Evolutionary conservation across 78 protist species (phyloP).

Genomic region (Pigoraptor vietnamica): DNA sequence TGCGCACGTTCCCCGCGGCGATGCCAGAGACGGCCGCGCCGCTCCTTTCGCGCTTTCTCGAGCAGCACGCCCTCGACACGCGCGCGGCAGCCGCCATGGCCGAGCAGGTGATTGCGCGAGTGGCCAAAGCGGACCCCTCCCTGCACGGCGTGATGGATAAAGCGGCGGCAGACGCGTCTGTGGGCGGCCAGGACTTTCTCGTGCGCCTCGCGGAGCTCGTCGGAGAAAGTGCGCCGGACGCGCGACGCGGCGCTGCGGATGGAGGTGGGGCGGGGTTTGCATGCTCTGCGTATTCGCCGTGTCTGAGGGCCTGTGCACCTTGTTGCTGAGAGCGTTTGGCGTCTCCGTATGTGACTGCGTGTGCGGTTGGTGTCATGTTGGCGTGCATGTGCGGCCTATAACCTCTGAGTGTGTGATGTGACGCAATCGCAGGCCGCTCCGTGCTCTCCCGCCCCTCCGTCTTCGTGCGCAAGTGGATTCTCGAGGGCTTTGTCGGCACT

Average conservation of each 20-base stretch:
- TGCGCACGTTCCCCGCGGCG: neutral
- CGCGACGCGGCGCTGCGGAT: neutral
- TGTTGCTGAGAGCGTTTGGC: too few relatives aligned
- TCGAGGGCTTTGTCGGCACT: neutral
- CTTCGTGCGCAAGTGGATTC: neutral
- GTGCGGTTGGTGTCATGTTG: too few relatives aligned
- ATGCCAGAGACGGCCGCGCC: neutral
- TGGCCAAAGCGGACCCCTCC: neutral
- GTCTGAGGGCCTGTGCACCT: too few relatives aligned
- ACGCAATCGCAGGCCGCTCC: neutral
- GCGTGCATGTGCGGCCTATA: too few relatives aligned
- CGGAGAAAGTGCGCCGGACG: neutral
- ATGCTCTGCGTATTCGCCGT: too few relatives aligned
- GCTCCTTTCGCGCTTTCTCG: neutral
- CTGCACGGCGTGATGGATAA: neutral
- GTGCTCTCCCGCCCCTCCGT: neutral
- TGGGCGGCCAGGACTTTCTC: neutral
- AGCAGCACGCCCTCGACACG: neutral
- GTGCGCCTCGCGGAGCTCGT: neutral
- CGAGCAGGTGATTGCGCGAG: neutral
- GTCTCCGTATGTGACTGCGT: too few relatives aligned
- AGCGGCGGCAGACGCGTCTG: neutral
- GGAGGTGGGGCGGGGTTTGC: too few relatives aligned
- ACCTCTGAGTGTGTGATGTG: too few relatives aligned
- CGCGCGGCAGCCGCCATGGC: neutral